Conservation (phyloP, 2,329 filamentous ascomycete genomes). For the Plectosphaerella cucumerina region DNA sequence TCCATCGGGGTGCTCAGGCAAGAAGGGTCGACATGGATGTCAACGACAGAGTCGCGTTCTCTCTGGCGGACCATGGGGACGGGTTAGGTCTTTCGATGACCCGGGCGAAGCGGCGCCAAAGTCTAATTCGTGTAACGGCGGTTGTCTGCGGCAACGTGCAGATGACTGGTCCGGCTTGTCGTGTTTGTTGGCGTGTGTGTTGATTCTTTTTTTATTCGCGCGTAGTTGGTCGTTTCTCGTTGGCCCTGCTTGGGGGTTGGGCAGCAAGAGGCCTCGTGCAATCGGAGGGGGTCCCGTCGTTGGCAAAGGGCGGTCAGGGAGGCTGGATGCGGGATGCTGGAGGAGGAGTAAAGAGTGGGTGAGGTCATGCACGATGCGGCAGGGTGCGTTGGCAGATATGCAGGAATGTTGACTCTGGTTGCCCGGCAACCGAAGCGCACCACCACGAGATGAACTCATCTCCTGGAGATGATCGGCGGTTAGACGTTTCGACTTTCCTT, state of each 20-base stretch:
- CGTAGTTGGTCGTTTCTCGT: background rate
- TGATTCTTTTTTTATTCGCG: background rate
- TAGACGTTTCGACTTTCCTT: too few relatives aligned
- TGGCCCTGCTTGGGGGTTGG: background rate
- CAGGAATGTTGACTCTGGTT: background rate
- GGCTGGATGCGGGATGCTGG: background rate
- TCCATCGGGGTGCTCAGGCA: conserved; percentile 37
- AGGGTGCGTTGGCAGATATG: background rate
- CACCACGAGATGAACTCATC: background rate
- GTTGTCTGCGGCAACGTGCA: background rate
- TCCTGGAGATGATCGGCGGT: too few relatives aligned
- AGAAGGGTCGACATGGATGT: conserved; percentile 44
- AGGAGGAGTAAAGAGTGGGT: background rate
- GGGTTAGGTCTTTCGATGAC: background rate
- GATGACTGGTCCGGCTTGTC: background rate
- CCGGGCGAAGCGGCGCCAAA: background rate
- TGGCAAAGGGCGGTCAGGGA: background rate
- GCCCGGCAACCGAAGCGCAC: too few relatives aligned
- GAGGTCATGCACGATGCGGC: background rate
- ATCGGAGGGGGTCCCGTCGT: background rate
- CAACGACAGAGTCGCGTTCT: conserved; percentile 35
- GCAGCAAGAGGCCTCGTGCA: background rate
- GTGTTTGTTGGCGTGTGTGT: background rate
- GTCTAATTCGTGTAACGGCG: background rate
- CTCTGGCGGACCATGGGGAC: background rate